Percentiles rank a stretch among this genome's conserved stretches.
Conservation (phyloP, 192 early-diverging fungal species). For the Glomus cerebriforme region DNA sequence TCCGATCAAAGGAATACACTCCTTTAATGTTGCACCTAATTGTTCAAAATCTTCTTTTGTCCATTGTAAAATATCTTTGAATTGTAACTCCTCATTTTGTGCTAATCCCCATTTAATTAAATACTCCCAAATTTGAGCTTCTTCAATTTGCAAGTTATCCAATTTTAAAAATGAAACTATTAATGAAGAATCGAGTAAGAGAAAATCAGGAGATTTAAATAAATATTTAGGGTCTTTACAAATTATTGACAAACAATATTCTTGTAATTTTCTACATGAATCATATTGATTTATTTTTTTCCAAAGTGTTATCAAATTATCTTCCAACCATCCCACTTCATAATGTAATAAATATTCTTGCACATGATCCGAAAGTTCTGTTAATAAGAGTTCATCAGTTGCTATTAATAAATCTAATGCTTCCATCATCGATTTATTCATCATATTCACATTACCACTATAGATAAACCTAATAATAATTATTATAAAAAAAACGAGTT, state of each 20-base stretch:
- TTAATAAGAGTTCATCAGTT: conserved; percentile 28
- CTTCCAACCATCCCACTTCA: conserved; percentile 2
- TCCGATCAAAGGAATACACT: conserved; percentile 21
- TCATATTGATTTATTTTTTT: conserved; percentile 19
- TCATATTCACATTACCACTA: not conserved
- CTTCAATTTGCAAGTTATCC: conserved; percentile 23
- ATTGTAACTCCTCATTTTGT: not conserved
- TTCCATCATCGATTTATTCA: not conserved
- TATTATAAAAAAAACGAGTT: not conserved
- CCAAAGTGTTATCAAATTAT: conserved; percentile 20
- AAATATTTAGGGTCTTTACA: conserved; percentile 4
- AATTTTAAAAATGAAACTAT: conserved; percentile 15
- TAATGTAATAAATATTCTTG: conserved; percentile 25
- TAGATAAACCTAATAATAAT: conserved; percentile 16
- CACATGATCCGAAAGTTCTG: conserved; percentile 19
- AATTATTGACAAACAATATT: conserved; percentile 22
- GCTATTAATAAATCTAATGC: conserved; percentile 14
- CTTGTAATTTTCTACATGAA: conserved; percentile 23
- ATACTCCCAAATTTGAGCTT: conserved; percentile 24
- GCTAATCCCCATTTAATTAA: not conserved
- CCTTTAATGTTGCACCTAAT: not conserved
- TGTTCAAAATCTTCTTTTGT: conserved; percentile 8
- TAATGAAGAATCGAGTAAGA: conserved; percentile 13
- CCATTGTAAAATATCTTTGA: not conserved
- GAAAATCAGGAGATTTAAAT: conserved; percentile 17